A percentile compares a stretch with the other conserved stretches of the same genome.
These are phyloP conservation scores for Ocimum tenuiflorum DNA, from an alignment of 257 asterid species.

Conservation along the genomic window DNA sequence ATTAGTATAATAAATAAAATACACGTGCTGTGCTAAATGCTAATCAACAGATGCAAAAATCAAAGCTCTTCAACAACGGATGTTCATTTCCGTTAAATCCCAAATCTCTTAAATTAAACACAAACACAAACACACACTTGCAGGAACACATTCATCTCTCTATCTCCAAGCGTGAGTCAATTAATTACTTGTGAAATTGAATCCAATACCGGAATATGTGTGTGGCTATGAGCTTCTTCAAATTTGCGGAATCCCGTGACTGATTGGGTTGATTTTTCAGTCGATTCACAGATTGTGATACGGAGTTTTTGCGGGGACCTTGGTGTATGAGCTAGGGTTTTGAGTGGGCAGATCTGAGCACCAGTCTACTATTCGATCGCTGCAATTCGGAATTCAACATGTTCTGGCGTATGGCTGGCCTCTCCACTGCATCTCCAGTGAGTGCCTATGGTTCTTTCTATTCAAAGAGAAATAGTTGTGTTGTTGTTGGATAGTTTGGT, in stretches of 20 bases:
- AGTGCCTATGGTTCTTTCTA: constrained; percentile 13
- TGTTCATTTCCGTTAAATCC: neutral
- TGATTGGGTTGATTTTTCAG: constrained; percentile 25
- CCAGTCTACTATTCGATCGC: constrained; percentile 20
- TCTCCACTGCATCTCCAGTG: constrained; percentile 79
- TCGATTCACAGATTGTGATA: constrained; percentile 25
- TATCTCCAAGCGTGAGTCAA: constrained; percentile 10
- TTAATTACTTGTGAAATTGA: constrained; percentile 17
- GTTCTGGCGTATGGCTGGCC: constrained; percentile 90
- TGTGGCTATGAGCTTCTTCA: constrained; percentile 13
- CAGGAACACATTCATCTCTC: constrained; percentile 20
- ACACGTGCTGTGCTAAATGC: too few relatives aligned
- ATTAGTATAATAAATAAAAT: too few relatives aligned
- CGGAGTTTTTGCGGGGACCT: constrained; percentile 16
- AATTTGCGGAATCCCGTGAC: constrained; percentile 4
- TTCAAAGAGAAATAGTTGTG: neutral
- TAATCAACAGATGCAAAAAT: neutral
- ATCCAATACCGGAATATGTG: constrained; percentile 8
- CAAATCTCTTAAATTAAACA: neutral
- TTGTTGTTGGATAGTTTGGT: neutral
- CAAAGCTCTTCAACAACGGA: neutral
- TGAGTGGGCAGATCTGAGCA: constrained; percentile 39
- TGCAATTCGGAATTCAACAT: constrained; percentile 31
- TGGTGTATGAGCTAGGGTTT: constrained; percentile 35
- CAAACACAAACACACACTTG: constrained; percentile 15